phyloP scores from a whole-genome alignment of 2,329 filamentous ascomycete species.

The Blumeriella jaapii region DNA sequence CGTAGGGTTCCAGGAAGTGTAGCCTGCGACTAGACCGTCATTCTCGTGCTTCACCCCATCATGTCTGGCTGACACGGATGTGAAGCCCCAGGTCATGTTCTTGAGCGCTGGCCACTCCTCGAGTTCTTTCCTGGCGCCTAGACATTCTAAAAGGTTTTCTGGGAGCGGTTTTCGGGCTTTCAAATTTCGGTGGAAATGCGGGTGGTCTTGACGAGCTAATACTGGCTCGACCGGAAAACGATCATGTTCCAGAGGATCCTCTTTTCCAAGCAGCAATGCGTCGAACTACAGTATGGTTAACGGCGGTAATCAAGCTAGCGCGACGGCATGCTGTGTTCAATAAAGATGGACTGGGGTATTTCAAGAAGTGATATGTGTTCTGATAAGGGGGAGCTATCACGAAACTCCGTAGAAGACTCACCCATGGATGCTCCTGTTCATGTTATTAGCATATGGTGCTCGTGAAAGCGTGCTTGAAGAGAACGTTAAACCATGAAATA shows the following conservation, averaged over 20 bases:
- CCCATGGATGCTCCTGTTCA: slow-evolving; percentile 4
- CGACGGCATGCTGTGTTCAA: too few relatives aligned
- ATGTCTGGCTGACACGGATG: not conserved
- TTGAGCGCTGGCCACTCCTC: not conserved
- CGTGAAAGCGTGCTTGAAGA: too few relatives aligned
- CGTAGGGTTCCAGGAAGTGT: not conserved
- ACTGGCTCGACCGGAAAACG: not conserved
- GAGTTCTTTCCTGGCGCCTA: not conserved
- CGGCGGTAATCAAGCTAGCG: too few relatives aligned
- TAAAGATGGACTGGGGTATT: too few relatives aligned
- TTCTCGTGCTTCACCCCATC: not conserved
- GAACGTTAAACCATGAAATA: too few relatives aligned
- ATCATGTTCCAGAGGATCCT: not conserved
- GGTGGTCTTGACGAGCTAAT: too few relatives aligned
- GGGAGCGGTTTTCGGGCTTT: not conserved
- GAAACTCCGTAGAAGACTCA: too few relatives aligned
- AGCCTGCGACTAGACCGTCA: not conserved
- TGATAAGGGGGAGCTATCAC: too few relatives aligned
- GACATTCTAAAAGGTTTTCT: not conserved
- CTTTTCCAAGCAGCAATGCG: slow-evolving; percentile 1
- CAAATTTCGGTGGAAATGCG: too few relatives aligned
- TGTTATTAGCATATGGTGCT: too few relatives aligned
- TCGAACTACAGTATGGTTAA: not conserved
- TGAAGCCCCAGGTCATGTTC: not conserved
- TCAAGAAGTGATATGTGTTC: too few relatives aligned